Conservation (phyloP, 2,329 filamentous ascomycete genomes). For the Verticillium albo-atrum region DNA sequence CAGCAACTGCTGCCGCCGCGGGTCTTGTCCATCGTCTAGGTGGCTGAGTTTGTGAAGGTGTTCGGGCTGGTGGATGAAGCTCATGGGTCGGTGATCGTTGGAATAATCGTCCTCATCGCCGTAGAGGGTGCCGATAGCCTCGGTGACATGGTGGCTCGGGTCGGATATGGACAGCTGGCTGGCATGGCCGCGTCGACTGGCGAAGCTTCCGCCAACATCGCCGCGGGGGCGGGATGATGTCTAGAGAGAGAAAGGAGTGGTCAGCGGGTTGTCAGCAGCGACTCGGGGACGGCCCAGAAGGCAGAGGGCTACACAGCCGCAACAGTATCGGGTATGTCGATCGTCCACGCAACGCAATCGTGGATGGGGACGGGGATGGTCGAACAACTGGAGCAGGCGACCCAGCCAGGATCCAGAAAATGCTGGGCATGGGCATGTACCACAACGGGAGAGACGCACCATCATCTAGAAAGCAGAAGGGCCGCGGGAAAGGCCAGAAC, state of each 20-base stretch:
- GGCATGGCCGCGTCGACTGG: conserved; percentile 53
- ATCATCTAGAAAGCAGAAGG: conserved; percentile 37
- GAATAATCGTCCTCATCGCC: conserved; percentile 67
- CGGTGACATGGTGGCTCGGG: conserved; percentile 89
- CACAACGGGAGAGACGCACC: conserved; percentile 31
- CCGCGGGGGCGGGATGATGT: conserved; percentile 53
- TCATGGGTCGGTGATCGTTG: conserved; percentile 59
- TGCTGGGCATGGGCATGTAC: not conserved
- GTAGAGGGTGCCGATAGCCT: conserved; percentile 89
- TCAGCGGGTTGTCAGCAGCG: conserved; percentile 13
- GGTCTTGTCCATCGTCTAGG: conserved; percentile 22
- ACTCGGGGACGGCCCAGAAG: conserved; percentile 8
- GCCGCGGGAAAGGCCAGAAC: conserved; percentile 28
- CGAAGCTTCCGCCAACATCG: conserved; percentile 53
- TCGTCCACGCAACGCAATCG: not conserved
- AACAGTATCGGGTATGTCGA: conserved; percentile 3
- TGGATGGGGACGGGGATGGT: conserved; percentile 1
- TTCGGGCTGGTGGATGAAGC: conserved; percentile 63
- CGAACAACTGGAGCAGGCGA: not conserved
- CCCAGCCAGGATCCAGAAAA: not conserved
- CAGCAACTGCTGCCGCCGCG: conserved; percentile 32
- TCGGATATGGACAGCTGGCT: conserved; percentile 70
- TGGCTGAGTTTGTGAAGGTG: conserved; percentile 33
- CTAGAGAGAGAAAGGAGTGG: conserved; percentile 26
- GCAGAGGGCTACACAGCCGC: conserved; percentile 8